These are phyloP conservation scores for Selaginella tamariscina DNA, from an alignment of 75 land plant genomes.

Conservation along the genomic window DNA sequence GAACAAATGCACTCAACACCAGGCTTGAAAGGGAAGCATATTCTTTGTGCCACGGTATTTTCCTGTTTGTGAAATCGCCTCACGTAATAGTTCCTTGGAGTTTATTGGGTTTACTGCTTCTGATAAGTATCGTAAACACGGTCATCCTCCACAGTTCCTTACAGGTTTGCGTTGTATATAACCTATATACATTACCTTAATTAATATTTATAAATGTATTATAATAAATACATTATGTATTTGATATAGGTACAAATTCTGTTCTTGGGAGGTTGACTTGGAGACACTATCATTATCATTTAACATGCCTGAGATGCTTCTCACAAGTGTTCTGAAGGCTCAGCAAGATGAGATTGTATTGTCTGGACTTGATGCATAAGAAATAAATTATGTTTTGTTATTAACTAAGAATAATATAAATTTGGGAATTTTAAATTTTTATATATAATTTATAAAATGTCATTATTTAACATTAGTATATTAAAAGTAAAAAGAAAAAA, in stretches of 20 bases:
- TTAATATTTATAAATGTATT: no score
- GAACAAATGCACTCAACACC: constrained; percentile 5
- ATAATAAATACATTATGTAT: no score
- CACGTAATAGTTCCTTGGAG: not conserved
- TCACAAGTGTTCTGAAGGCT: not conserved
- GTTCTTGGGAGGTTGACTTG: not conserved
- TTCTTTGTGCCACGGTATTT: constrained; percentile 7
- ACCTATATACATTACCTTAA: no score
- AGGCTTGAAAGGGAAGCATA: not conserved
- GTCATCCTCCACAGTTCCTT: not conserved
- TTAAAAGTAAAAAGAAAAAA: no score
- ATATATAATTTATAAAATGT: no score
- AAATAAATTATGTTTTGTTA: no score
- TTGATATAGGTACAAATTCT: not conserved
- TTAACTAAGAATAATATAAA: no score
- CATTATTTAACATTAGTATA: no score
- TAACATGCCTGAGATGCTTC: not conserved
- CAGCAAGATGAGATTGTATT: not conserved
- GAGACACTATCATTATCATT: not conserved
- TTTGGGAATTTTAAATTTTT: no score
- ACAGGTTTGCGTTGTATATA: not conserved
- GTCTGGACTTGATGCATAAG: not conserved
- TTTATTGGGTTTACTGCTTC: constrained; percentile 1
- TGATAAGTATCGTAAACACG: not conserved
- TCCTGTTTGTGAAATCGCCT: not conserved